Percentiles rank a stretch among this genome's conserved stretches.
phyloP scores from a whole-genome alignment of 2,329 filamentous ascomycete genomes.

The Sphaerulina vaccinii region DNA sequence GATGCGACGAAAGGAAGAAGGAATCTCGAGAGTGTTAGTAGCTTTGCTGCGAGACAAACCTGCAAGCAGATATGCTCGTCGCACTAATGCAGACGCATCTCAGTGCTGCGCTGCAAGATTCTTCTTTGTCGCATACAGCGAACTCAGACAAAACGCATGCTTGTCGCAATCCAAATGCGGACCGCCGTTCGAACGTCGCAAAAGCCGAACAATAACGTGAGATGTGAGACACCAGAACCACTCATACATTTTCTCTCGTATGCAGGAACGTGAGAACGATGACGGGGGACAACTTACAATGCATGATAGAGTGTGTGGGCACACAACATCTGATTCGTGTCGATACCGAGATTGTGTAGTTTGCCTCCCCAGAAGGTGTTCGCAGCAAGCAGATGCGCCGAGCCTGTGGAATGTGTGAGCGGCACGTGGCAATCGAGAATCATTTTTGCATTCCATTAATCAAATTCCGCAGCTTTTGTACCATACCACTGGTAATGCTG shows the following conservation, averaged over 20 bases:
- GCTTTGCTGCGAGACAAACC: slow-evolving; percentile 15
- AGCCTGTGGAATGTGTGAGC: slow-evolving; percentile 17
- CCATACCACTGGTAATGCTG: slow-evolving; percentile 3
- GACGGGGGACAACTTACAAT: not conserved
- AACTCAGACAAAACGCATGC: slow-evolving; percentile 11
- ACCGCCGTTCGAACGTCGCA: slow-evolving; percentile 16
- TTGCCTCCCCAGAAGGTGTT: slow-evolving; percentile 19
- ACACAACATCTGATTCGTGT: not conserved
- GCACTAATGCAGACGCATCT: slow-evolving; percentile 22
- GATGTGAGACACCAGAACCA: slow-evolving; percentile 13
- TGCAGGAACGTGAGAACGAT: slow-evolving; percentile 1
- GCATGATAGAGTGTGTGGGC: not conserved
- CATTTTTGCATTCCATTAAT: slow-evolving; percentile 16
- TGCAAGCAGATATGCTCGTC: slow-evolving; percentile 20
- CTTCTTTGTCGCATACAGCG: slow-evolving; percentile 28
- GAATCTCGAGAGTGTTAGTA: not conserved
- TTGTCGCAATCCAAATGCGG: slow-evolving; percentile 19
- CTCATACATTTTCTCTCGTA: too few relatives aligned
- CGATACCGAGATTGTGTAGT: slow-evolving; percentile 10
- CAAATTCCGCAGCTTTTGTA: slow-evolving; percentile 5
- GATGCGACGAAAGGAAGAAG: not conserved
- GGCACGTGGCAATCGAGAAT: slow-evolving; percentile 24
- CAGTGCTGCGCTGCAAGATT: slow-evolving; percentile 17
- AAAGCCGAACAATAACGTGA: slow-evolving; percentile 26
- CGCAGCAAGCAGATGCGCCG: slow-evolving; percentile 12